Base-by-base conservation (phyloP, 208 protist genomes). In the Wallacemonas rigidus region DNA sequence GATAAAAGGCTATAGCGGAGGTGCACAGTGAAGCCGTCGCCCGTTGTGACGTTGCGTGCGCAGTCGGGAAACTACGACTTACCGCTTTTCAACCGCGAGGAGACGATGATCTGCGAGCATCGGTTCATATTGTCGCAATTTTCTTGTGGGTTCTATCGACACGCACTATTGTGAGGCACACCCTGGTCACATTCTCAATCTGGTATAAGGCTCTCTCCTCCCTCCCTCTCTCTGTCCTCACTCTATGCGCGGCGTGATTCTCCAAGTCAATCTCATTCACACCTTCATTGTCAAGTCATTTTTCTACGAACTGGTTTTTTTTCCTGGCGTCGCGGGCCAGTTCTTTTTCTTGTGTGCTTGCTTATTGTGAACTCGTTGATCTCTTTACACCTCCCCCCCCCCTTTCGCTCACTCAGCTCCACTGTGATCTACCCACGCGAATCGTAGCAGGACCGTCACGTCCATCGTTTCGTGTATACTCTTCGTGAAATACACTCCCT, bases 351-450 rank as follows among this genome's bases (percentile, higher is more conserved):
- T 50, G 45, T 56, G 40, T 69, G 47, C n/a, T 15, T 48, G 15
- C 40, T 54, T 51, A 26, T 43, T 67, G 43, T 5, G 56, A 60
- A 60, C 44, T 71, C 36, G 56, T 60, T 26, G 15, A 38, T 69
- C 51, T 74, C 55, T 68, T 61, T 74, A 57, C 45, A 60, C n/a
- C 64, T 68, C 40, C 60, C 26, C 26, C 26, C 26, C 26, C 26
- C n/a, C n/a, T n/a, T 26, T 26, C 26, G 26, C 26, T 26, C 26
- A 26, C 26, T 26, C 26, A 26, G 26, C 26, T 26, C 26, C 26
- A 26, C 45, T 50, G 45, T 50, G 45, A 50, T 14, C 45, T 50
- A 12, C 12, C 12, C 45, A 50, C 45, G 45, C 45, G 6, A 12
- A 50, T 50, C 45, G 8, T 6, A 50, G 8, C 45, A 50, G 8